Evolutionary conservation across 2,329 filamentous ascomycete genomes (phyloP), one percentile per base, ranked within the genome.

Genomic region (Ramichloridium luteum): DNA sequence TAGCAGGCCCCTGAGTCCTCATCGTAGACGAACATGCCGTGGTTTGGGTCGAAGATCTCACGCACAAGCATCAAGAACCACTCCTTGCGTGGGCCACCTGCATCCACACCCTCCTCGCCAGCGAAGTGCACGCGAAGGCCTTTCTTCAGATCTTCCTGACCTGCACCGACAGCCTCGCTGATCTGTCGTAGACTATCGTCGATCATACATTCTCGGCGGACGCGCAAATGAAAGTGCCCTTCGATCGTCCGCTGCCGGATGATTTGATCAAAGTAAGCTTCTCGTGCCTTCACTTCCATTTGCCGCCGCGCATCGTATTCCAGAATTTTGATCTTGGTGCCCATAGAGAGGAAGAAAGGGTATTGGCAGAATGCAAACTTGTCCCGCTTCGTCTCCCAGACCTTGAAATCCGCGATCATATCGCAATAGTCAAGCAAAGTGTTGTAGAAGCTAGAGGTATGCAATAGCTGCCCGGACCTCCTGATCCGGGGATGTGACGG

Each of bases 341-440:
- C 86, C 42, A 94, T 85, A 39, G 84, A 93, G 25, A 94, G 65
- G 44, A 93, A 77, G 48, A 93, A 92, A 0, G 86, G 84, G 48
- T 92, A 93, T 51, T 93, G 83, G 51, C 85, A 93, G 50, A 94
- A 93, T 0, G 81, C 72, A 51, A 93, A 93, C 43, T 75, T 82
- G 13, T 69, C 68, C 31, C 70, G 68, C 41, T 71, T 77, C 4
- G 72, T 69, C 51, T 93, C 85, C 86, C 86, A 94, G 6, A 74
- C 68, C 49, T 93, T 83, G 48, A 92, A 93, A 52, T 94, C 86
- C 0, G 72, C 72, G 28, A 90, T 72, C 5, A 93, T 65, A 50
- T 93, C 83, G n/a, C 77, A 73, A 46, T 83, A 84, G 51, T 94
- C 86, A 6, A 93, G 68, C 37, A 93, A 61, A 1, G 80, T 80